Evolutionary conservation across 352 stramenopile species (phyloP), one percentile per base, ranked within the genome.

Genomic region (Globisporangium parvum): DNA sequence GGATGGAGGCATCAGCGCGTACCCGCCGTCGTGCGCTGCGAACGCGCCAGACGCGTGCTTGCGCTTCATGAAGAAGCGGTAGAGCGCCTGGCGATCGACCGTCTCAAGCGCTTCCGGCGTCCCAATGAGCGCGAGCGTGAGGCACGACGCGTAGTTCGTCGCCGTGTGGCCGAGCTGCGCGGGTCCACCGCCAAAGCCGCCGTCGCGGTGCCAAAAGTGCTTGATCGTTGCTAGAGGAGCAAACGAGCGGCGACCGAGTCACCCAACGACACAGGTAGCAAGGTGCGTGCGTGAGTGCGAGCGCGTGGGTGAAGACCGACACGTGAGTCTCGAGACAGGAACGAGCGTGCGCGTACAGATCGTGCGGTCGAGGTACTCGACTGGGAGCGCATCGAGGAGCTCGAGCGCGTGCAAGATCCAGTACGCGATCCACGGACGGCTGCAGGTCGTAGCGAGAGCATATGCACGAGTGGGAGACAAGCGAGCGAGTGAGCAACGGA

Each of bases 351-450:
- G 39, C 63, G 53, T 24, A 91, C 74, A 54, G 60, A 79, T 77
- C n/a, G 73, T 59, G 41, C 57, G 66, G 23, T 63, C 60, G 1
- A 69, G 70, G 39, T 74, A 55, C 15, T 76, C 62, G 26, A 71
- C 63, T 3, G 73, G 72, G 6, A 97, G 67, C 42, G 74, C 78
- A 31, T 91, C 89, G 47, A 99, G 71, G 20, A 99, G 76, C 70
- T 98, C 94, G 39, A 98, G 75, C 12, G 77, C 79, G 57, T 99
- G 95, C 20, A 98, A 67, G 60, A 98, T 97, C 96, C 96, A 99
- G 70, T 99, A 99, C 20, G 95, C 69, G 55, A 99, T 97, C 96
- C 96, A 99, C 11, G 96, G 93, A 18, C 94, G 91, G 73, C 90
- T 98, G 39, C 12, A 17, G 31, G 10, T 10, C 28, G 56, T 12